A percentile compares a stretch with the other conserved stretches of the same genome.
These are phyloP conservation scores for Pythium angustatum DNA, from an alignment of 352 stramenopile species.

Conservation along the genomic window DNA sequence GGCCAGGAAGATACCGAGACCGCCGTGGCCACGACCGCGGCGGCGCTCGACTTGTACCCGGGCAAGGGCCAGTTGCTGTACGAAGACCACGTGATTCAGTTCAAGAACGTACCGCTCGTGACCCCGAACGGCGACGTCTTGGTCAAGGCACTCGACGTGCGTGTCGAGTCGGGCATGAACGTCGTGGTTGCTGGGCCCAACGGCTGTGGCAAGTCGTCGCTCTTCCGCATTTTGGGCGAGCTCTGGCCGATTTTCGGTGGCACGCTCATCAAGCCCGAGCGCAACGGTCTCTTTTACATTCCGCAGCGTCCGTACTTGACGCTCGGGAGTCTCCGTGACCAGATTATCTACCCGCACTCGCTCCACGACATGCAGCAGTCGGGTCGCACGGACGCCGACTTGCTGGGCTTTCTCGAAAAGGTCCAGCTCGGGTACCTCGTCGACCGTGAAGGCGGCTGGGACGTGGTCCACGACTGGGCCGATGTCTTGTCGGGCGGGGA, in stretches of 20 bases:
- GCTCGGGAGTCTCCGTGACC: slow-evolving; percentile 83
- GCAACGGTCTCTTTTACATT: slow-evolving; percentile 90
- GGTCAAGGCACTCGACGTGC: slow-evolving; percentile 72
- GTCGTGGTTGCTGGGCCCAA: slow-evolving; percentile 86
- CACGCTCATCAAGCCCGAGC: slow-evolving; percentile 73
- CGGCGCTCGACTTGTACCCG: slow-evolving; percentile 52
- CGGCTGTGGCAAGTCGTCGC: slow-evolving; percentile 84
- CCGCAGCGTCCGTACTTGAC: slow-evolving; percentile 88
- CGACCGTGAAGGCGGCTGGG: slow-evolving; percentile 71
- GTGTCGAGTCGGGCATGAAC: slow-evolving; percentile 89
- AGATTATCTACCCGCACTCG: slow-evolving; percentile 90
- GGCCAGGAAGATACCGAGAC: slow-evolving; percentile 21
- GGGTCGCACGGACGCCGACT: slow-evolving; percentile 57
- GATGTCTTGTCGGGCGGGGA: slow-evolving; percentile 88
- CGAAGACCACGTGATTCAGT: slow-evolving; percentile 81
- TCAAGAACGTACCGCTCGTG: slow-evolving; percentile 86
- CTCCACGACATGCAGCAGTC: slow-evolving; percentile 60
- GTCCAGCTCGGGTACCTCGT: slow-evolving; percentile 83
- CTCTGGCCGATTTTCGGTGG: slow-evolving; percentile 86
- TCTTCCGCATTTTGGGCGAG: slow-evolving; percentile 88
- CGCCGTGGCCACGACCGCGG: slow-evolving; percentile 41
- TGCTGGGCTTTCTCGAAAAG: slow-evolving; percentile 74
- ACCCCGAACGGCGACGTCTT: slow-evolving; percentile 90
- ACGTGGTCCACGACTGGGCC: slow-evolving; percentile 84
- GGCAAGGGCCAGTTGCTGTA: slow-evolving; percentile 63